Conservation (phyloP, 768 basidiomycete species). For the Boletus edulis region DNA sequence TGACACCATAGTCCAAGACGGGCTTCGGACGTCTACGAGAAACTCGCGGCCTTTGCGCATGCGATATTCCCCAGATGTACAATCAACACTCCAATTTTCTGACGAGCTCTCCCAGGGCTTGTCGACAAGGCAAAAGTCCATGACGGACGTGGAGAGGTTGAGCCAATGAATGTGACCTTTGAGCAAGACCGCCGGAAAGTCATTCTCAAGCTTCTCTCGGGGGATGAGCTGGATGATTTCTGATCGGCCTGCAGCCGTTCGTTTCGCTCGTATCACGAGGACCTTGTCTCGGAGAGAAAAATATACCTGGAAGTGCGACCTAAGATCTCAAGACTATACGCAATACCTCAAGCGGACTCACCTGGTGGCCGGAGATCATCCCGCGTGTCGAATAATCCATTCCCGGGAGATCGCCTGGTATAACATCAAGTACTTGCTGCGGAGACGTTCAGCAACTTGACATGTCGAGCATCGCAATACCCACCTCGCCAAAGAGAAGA, state of each 20-base stretch:
- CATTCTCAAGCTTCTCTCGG: conserved; percentile 18
- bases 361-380: conserved; percentile 17
- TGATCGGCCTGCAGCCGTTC: background rate
- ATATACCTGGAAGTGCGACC: conserved; percentile 13
- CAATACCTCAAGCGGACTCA: background rate
- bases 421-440: conserved; percentile 12
- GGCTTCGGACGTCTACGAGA: conserved; percentile 30
- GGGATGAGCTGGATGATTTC: conserved; percentile 23
- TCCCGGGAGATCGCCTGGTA: conserved; percentile 19
- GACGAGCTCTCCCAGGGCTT: conserved; percentile 24
- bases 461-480: background rate
- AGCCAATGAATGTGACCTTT: conserved; percentile 30
- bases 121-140: conserved; percentile 29
- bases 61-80: conserved; percentile 2
- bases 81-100: conserved; percentile 26
- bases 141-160: conserved; percentile 14
- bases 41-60: conserved; percentile 3
- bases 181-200: conserved; percentile 27
- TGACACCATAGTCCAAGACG: conserved; percentile 28
- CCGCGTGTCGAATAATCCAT: conserved; percentile 25
- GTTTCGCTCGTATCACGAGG: conserved; percentile 22
- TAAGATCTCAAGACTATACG: background rate
- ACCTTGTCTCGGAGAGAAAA: conserved; percentile 18
- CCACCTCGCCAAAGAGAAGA: conserved; percentile 36
- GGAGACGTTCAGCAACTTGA: background rate